Base-by-base conservation (phyloP, 257 asterid genomes). In the Ocimum tenuiflorum region DNA sequence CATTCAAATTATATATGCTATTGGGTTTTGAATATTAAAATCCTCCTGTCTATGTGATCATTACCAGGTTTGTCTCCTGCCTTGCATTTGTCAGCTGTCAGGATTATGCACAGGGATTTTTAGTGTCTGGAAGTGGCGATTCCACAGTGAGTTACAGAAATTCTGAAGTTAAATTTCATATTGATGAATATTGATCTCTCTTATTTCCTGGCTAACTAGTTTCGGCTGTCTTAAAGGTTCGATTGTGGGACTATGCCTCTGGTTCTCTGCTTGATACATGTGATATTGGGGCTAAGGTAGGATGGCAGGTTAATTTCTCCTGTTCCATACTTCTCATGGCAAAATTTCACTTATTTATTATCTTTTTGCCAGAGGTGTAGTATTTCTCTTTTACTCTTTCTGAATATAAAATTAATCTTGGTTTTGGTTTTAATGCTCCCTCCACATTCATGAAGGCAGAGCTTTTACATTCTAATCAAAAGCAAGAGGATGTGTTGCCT, bases 71-170 rank as follows among this genome's bases (percentile, higher is more conserved):
- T 66, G 95, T 94, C 69, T 81, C 97, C 7, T 86, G 88, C 79
- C 81, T 90, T 59, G 82, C 89, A 79, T 90, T 90, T 70, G 69
- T 85, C 71, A 70, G 79, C 75, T 73, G 65, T 53, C 50, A 57
- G 67, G 85, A 85, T 68, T 54, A 18, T 74, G 77, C 83, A 35
- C 80, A 69, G 60, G 85, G 79, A 46, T 76, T 78, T 69, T 81
- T 94, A 74, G 83, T 90, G 71, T 94, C 97, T 8, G 96, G 99
- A 65, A 85, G 96, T 71, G 99, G 99, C 52, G 99, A 94, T 83
- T 88, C 97, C 67, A 88, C 97, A 1, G 99, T 94, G 78, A 88
- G 99, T 88, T 43, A 29, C 19, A 8, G 33, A 55, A 59, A n/a
- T 58, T 45, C 22, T 36, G 35, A 42, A 46, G 20, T 48, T 23